Conservation (phyloP, 163 green algal genomes). For the Picocystis sp. region DNA sequence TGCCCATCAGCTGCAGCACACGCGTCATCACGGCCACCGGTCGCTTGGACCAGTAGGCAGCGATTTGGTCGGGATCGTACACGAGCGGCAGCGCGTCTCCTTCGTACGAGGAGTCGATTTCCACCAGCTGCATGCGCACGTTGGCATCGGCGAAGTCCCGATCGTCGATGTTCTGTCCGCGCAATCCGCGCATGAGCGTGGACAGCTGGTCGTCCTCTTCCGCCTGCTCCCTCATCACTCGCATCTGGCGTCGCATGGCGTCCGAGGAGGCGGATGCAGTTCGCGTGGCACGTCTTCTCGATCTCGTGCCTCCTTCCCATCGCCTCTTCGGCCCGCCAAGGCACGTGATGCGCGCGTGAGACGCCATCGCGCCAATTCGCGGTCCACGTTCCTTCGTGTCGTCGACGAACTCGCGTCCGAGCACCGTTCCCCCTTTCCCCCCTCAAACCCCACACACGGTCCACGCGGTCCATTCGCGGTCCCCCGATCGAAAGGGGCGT, state of each 20-base stretch:
- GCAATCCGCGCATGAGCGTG: slow-evolving; percentile 71
- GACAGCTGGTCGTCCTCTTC: slow-evolving; percentile 63
- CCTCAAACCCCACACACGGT: no score
- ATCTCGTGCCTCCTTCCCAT: neutral
- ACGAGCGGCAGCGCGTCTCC: slow-evolving; percentile 48
- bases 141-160: slow-evolving; percentile 58
- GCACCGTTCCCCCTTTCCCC: no score
- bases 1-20: slow-evolving; percentile 62
- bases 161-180: slow-evolving; percentile 65
- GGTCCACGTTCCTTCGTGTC: no score
- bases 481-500: no score
- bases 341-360: no score
- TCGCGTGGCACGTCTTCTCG: neutral
- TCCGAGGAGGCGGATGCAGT: no score
- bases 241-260: slow-evolving; percentile 28
- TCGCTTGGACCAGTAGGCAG: slow-evolving; percentile 57
- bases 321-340: no score
- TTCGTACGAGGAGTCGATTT: slow-evolving; percentile 24
- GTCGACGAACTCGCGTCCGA: no score
- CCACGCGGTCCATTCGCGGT: no score
- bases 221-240: slow-evolving; percentile 36
- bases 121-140: slow-evolving; percentile 59
- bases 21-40: slow-evolving; percentile 62
- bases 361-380: no score
- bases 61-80: slow-evolving; percentile 74